Base-by-base conservation (phyloP, 495 filamentous ascomycete genomes). In the Daldinia childiae region DNA sequence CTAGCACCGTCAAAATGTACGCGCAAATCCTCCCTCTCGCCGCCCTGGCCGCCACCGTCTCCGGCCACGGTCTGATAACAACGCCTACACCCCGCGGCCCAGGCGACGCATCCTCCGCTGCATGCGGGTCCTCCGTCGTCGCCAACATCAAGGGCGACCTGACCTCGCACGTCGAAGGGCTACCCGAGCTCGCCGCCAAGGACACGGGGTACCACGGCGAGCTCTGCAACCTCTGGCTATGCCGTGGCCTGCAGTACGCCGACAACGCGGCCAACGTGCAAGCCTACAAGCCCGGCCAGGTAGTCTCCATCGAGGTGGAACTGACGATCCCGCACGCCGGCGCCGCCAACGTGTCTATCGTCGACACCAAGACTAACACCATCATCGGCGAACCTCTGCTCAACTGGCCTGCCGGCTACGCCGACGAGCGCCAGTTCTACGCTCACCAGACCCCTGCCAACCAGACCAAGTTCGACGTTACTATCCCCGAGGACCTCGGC, bases 171-270 rank as follows among this genome's bases (percentile, higher is more conserved):
- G 82, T 91, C 19, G 89, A 92, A 73, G 87, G 86, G 11, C 82
- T 90, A 43, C 81, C 90, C n/a, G 86, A 90, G 69, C 81, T 86
- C 24, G 87, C 82, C 48, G 79, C 76, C n/a, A 68, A 77, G 62
- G 87, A 87, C 77, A 74, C 78, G 58, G 87, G 87, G 73, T 91
- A 88, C 83, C 79, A 90, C 72, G 78, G 82, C 43, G 80, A 79
- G 9, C 81, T 80, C 48, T 92, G 91, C 81, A 84, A 91, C 77
- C 79, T 90, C 54, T 91, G 83, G 80, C 84, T 90, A 14, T 92
- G 91, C 89, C 90, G 88, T 74, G 91, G 91, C 56, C 87, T 87
- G 79, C 88, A 92, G 78, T 92, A 88, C 77, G 88, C 72, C 65
- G 91, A 92, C 83, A 91, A 92, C 85, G 84, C 74, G 50, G 89